These are phyloP conservation scores for Terfezia claveryi DNA, from an alignment of 495 filamentous ascomycete genomes.

Conservation along the genomic window DNA sequence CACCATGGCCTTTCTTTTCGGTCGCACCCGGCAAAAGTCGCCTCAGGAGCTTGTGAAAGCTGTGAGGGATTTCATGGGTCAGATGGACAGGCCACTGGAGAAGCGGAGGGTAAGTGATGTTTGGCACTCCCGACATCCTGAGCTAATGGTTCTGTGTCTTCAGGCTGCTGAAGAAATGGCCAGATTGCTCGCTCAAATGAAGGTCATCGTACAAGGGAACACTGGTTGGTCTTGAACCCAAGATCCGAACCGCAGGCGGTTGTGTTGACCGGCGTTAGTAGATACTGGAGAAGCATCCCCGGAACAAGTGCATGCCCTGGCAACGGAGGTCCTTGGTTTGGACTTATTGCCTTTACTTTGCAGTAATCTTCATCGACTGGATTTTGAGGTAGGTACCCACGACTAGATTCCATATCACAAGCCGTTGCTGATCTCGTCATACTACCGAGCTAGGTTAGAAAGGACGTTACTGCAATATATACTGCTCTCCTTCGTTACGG, in stretches of 20 bases:
- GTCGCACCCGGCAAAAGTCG: slow-evolving; percentile 37
- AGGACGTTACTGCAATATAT: slow-evolving; percentile 19
- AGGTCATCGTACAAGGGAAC: slow-evolving; percentile 62
- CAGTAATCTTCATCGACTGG: slow-evolving; percentile 51
- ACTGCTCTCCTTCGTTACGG: slow-evolving; percentile 18
- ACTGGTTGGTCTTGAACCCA: slow-evolving; percentile 31
- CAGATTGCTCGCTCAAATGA: slow-evolving; percentile 60
- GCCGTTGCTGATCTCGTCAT: slow-evolving; percentile 76
- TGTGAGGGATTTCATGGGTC: slow-evolving; percentile 31
- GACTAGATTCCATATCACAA: slow-evolving; percentile 36
- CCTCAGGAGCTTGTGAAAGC: slow-evolving; percentile 31
- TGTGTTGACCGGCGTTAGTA: too few species aligned
- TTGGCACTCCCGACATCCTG: neutral
- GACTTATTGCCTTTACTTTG: slow-evolving; percentile 71
- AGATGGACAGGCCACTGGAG: slow-evolving; percentile 23
- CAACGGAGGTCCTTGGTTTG: slow-evolving; percentile 61
- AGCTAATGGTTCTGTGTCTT: slow-evolving; percentile 4
- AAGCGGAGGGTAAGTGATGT: slow-evolving; percentile 25
- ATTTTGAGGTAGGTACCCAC: slow-evolving; percentile 43
- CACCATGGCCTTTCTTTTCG: slow-evolving; percentile 81
- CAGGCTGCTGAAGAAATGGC: slow-evolving; percentile 55
- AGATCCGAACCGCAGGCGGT: too few species aligned
- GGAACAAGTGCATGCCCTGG: slow-evolving; percentile 61
- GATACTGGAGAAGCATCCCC: slow-evolving; percentile 44
- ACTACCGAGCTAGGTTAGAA: slow-evolving; percentile 50